Percentiles rank a stretch among this genome's conserved stretches.
phyloP scores from a whole-genome alignment of 441 rosid genomes.

The Populus hybrid region DNA sequence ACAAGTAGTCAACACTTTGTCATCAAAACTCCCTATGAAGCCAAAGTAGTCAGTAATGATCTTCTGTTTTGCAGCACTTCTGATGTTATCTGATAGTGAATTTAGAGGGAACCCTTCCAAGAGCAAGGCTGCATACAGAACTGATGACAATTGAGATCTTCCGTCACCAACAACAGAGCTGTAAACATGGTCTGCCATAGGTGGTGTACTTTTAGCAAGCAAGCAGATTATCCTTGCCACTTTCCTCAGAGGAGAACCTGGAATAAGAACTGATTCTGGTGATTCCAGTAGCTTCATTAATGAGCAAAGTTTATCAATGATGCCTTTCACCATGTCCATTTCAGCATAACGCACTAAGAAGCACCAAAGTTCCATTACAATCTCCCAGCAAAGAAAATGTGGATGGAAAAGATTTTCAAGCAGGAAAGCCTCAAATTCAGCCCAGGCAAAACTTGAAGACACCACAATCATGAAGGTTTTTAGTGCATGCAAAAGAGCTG shows the following conservation, averaged over 20 bases:
- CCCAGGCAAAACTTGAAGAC: slow-evolving; percentile 65
- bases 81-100: slow-evolving; percentile 48
- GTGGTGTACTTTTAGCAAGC: slow-evolving; percentile 48
- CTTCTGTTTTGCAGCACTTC: slow-evolving; percentile 50
- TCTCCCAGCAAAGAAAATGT: slow-evolving; percentile 78
- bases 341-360: slow-evolving; percentile 68
- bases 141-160: slow-evolving; percentile 40
- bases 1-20: slow-evolving; percentile 31
- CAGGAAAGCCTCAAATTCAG: slow-evolving; percentile 57
- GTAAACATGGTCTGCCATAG: slow-evolving; percentile 55
- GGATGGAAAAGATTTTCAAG: slow-evolving; percentile 79
- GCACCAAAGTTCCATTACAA: slow-evolving; percentile 79
- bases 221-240: slow-evolving; percentile 59
- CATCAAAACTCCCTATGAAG: slow-evolving; percentile 46
- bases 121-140: slow-evolving; percentile 54
- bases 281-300: slow-evolving; percentile 52
- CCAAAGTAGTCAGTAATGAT: slow-evolving; percentile 52
- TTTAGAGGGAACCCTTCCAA: slow-evolving; percentile 75
- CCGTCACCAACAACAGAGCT: slow-evolving; percentile 35
- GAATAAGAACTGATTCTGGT: slow-evolving; percentile 46
- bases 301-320: slow-evolving; percentile 49
- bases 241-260: slow-evolving; percentile 65
- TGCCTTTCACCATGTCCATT: slow-evolving; percentile 36
- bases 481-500: slow-evolving; percentile 56
- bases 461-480: slow-evolving; percentile 67